These are phyloP conservation scores for Diversispora epigaea DNA, from an alignment of 192 early-diverging fungal genomes.

Conservation along the genomic window DNA sequence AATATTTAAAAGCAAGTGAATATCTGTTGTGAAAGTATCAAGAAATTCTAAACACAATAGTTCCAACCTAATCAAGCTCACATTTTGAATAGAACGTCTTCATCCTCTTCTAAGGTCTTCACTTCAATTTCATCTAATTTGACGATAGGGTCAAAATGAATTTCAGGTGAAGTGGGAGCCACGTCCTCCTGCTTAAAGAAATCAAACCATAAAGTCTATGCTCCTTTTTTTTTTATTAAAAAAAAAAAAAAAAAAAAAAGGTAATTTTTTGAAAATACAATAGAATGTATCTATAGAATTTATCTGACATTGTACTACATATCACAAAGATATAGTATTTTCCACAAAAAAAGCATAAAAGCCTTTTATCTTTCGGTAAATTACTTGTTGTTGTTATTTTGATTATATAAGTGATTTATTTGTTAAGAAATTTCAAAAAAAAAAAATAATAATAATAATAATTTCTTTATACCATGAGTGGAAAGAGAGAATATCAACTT, in stretches of 20 bases:
- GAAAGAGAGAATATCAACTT: slow-evolving; percentile 24
- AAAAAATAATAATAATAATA: background rate
- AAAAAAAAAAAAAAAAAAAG: too few species aligned
- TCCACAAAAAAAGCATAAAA: too few species aligned
- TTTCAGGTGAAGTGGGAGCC: slow-evolving; percentile 76
- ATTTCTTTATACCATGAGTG: background rate
- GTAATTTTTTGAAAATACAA: too few species aligned
- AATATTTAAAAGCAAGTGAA: slow-evolving; percentile 21
- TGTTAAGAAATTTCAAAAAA: too few species aligned
- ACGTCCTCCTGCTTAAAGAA: slow-evolving; percentile 60
- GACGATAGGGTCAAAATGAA: slow-evolving; percentile 96
- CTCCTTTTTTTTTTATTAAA: too few species aligned
- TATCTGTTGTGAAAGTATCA: background rate
- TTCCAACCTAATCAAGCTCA: slow-evolving; percentile 34
- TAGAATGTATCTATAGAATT: too few species aligned
- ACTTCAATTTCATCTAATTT: slow-evolving; percentile 89
- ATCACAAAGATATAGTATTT: too few species aligned
- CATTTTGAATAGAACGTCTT: slow-evolving; percentile 89
- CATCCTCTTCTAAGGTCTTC: slow-evolving; percentile 97
- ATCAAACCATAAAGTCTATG: too few species aligned
- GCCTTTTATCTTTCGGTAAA: too few species aligned
- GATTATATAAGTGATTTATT: too few species aligned
- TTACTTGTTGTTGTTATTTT: too few species aligned
- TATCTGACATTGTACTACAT: too few species aligned
- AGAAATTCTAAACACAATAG: background rate